Base-by-base conservation (phyloP, 176 grass and related monocot species). In the Oryza longistaminata region DNA sequence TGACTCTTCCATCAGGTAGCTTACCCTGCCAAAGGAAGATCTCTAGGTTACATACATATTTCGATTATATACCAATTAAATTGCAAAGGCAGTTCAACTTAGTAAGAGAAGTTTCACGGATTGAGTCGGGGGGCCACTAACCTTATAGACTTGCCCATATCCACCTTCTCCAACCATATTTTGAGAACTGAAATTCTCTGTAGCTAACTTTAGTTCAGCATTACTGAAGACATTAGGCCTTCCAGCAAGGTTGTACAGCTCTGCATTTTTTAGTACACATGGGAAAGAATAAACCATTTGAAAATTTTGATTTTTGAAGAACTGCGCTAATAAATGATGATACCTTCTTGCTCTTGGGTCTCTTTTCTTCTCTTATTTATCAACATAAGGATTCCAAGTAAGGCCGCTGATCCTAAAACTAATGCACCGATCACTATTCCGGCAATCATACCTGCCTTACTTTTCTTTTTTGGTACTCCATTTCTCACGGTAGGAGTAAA, bases 401-500 rank as follows among this genome's bases (percentile, higher is more conserved):
- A 15, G 37, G 69, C 40, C 19, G 83, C 24, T 21, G 91, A 58
- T 35, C 27, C 80, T 44, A 91, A 70, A 70, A 86, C 53, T 34
- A 14, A 29, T 11, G 66, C 31, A 24, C 79, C 77, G 40, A 89
- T 71, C 37, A 79, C 66, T 21, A 88, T 73, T 85, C 95, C 95
- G 16, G 45, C 72, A 83, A 95, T 90, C 16, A 76, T 26, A 66
- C 90, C 85, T 3, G 34, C 73, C 12, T 90, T 88, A 19, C 83
- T 90, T 75, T 77, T 82, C 13, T 12, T 71, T 82, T 58, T 58
- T 3, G 81, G 86, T n/a, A 68, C 75, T 43, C 82, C 81, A 22
- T 96, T 93, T 73, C 61, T 53, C 21, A 95, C 95, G 3, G 86
- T 95, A 48, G 95, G 88, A 68, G 24, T 89, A 62, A 97, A 97